phyloP scores from a whole-genome alignment of 2,329 filamentous ascomycete genomes.

The Colletotrichum graminicola region DNA sequence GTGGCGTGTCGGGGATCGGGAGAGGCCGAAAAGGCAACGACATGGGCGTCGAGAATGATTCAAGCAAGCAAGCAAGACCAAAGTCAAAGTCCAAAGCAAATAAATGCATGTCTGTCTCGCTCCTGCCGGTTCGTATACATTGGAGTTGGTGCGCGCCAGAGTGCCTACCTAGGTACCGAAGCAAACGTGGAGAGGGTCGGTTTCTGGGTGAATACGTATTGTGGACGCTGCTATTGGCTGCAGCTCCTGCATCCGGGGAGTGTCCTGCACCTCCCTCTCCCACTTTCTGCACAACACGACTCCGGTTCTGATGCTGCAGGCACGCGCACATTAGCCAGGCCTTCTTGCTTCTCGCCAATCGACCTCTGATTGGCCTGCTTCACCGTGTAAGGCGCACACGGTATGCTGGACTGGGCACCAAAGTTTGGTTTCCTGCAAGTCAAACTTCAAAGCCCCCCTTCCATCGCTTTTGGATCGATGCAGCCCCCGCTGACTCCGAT shows the following conservation, averaged over 20 bases:
- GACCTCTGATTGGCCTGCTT: neutral
- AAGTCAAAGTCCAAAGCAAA: neutral
- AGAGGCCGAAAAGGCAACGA: neutral
- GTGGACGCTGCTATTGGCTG: slow-evolving; percentile 18
- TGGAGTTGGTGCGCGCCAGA: slow-evolving; percentile 24
- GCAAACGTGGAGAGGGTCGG: slow-evolving; percentile 24
- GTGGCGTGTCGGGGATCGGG: neutral
- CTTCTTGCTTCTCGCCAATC: neutral
- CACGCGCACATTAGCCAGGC: neutral
- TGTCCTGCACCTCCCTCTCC: slow-evolving; percentile 9
- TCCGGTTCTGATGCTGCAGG: slow-evolving; percentile 22
- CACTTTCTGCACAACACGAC: slow-evolving; percentile 40
- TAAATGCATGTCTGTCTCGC: slow-evolving; percentile 4
- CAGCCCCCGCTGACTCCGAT: neutral
- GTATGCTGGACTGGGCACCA: neutral
- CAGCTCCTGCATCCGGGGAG: slow-evolving; percentile 1
- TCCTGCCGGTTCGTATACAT: slow-evolving; percentile 11
- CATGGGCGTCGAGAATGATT: neutral
- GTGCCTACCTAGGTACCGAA: slow-evolving; percentile 13
- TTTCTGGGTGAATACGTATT: neutral
- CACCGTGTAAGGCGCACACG: slow-evolving; percentile 16
- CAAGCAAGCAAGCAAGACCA: neutral
- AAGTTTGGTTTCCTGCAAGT: slow-evolving; percentile 22
- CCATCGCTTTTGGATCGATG: neutral
- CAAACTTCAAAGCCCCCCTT: slow-evolving; percentile 4